Percentiles rank a stretch among this genome's conserved stretches.
Conservation (phyloP, 1,284 basidiomycete species). For the Puccinia horiana region DNA sequence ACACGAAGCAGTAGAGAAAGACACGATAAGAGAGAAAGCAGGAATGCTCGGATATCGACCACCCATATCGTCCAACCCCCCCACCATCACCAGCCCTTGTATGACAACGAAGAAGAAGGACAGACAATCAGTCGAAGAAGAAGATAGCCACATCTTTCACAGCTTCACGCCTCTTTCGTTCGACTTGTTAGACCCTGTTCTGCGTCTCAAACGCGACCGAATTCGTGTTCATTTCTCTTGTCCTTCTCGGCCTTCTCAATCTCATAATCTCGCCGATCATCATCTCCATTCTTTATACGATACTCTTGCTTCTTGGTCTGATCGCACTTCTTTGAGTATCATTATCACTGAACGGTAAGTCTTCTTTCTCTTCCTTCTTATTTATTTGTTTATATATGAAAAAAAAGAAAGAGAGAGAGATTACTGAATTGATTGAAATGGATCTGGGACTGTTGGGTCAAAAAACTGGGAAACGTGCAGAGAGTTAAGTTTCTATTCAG, state of each 20-base stretch:
- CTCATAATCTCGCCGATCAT: not conserved
- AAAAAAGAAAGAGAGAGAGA: not conserved
- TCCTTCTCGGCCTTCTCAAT: not conserved
- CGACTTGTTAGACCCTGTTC: not conserved
- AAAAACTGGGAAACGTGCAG: not conserved
- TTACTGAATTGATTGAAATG: too few relatives aligned
- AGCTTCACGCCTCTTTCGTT: conserved; percentile 2
- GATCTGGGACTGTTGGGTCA: too few relatives aligned
- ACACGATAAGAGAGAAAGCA: too few relatives aligned
- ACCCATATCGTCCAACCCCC: too few relatives aligned
- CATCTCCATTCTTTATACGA: not conserved
- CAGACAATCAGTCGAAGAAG: too few relatives aligned
- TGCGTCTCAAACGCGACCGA: not conserved
- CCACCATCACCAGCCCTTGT: too few relatives aligned
- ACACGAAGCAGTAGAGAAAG: too few relatives aligned
- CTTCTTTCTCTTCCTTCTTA: not conserved
- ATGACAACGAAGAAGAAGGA: too few relatives aligned
- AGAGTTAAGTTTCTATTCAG: conserved; percentile 1
- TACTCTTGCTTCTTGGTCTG: not conserved
- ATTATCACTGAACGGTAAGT: not conserved
- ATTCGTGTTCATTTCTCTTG: not conserved
- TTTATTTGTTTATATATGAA: too few relatives aligned
- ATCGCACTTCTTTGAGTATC: not conserved
- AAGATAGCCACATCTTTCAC: too few relatives aligned
- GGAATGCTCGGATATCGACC: too few relatives aligned